Evolutionary conservation across 2,329 filamentous ascomycete species (phyloP).

Genomic region (Venturia asperata): DNA sequence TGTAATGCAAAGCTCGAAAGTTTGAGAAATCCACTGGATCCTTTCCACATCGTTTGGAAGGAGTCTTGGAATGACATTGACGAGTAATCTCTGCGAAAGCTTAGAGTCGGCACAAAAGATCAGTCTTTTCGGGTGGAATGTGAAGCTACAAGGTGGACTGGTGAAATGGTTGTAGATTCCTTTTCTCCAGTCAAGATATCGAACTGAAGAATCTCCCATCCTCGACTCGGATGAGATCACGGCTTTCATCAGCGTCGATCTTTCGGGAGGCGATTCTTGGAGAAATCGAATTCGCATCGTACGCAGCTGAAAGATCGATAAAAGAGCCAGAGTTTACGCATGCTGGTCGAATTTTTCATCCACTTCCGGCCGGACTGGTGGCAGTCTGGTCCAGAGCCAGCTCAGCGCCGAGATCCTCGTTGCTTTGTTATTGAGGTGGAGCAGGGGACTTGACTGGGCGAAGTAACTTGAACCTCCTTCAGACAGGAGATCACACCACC

Average conservation of each 20-base stretch:
- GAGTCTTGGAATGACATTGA: too few species aligned
- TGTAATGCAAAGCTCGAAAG: background rate
- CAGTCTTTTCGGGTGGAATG: background rate
- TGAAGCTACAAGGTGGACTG: background rate
- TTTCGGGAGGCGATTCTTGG: background rate
- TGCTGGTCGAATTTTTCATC: background rate
- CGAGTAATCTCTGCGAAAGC: background rate
- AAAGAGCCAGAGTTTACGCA: background rate
- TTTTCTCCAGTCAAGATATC: background rate
- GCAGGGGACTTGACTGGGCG: background rate
- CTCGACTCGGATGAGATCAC: background rate
- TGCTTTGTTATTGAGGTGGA: background rate
- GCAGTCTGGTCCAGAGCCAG: background rate
- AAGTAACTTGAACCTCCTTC: background rate
- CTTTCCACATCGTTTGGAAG: background rate
- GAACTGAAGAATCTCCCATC: conserved; percentile 2
- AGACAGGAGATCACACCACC: background rate
- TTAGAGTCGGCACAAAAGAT: background rate
- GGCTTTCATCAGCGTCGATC: background rate
- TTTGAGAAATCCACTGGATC: background rate
- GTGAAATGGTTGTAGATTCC: background rate
- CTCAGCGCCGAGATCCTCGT: background rate
- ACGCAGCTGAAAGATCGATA: conserved; percentile 1
- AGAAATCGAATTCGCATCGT: background rate
- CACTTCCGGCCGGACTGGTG: background rate